Evolutionary conservation across 306 rosid species (phyloP).

Genomic region (Fagus sylvatica): DNA sequence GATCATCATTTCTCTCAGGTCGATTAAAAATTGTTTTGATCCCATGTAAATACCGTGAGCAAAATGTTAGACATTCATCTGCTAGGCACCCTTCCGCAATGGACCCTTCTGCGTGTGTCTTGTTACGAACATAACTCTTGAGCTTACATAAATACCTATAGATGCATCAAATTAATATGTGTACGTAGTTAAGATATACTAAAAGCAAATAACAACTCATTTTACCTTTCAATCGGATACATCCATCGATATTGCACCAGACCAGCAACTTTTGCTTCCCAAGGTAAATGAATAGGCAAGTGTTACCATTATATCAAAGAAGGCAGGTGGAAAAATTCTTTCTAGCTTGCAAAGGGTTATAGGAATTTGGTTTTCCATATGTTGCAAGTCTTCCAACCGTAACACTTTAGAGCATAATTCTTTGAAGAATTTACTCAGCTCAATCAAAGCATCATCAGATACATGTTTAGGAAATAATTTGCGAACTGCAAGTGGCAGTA

Average conservation of each 20-base stretch:
- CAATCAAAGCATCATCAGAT: background rate
- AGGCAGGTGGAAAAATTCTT: background rate
- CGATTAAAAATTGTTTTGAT: slow-evolving; percentile 5
- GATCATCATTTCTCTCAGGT: background rate
- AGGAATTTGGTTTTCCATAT: background rate
- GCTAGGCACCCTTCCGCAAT: background rate
- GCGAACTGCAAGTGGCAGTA: background rate
- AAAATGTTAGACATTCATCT: background rate
- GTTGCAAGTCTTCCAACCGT: background rate
- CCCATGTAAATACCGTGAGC: background rate
- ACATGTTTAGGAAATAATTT: background rate
- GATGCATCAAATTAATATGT: background rate
- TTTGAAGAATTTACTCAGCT: background rate
- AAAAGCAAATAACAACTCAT: too few relatives aligned
- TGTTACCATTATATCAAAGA: background rate
- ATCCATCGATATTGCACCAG: background rate
- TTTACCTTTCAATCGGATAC: background rate
- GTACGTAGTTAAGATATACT: too few relatives aligned
- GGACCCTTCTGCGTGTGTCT: background rate
- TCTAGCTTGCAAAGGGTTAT: background rate
- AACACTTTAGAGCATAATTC: background rate
- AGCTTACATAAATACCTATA: background rate
- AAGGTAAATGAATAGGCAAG: background rate
- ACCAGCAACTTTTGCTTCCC: background rate
- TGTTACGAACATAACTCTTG: background rate